A percentile compares a stretch with the other conserved stretches of the same genome.
phyloP scores from a whole-genome alignment of 495 filamentous ascomycete species.

The Penicillium lividum region DNA sequence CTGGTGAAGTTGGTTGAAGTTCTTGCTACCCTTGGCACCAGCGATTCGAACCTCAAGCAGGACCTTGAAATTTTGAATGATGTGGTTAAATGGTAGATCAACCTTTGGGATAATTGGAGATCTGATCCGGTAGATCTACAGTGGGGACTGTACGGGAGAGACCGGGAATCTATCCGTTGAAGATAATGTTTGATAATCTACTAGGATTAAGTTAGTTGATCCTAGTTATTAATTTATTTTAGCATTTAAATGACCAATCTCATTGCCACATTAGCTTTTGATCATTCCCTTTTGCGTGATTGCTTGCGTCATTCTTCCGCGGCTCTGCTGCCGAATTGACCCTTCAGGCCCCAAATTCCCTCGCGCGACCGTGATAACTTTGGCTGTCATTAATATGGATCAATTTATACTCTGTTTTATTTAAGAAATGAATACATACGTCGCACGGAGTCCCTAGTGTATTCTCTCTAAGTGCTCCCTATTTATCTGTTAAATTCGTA shows the following conservation, averaged over 20 bases:
- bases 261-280: constrained; percentile 7
- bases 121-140: background rate
- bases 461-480: background rate
- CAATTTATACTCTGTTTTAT: background rate
- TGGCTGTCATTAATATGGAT: background rate
- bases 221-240: too few species aligned
- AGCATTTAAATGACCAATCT: too few species aligned
- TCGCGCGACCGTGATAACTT: background rate
- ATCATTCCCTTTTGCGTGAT: constrained; percentile 13
- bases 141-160: background rate
- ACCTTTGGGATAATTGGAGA: background rate
- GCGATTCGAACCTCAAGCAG: constrained; percentile 24
- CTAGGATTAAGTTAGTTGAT: background rate
- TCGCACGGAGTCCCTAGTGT: background rate
- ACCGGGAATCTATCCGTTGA: background rate
- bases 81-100: constrained; percentile 6
- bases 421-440: too few species aligned
- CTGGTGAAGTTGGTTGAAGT: constrained; percentile 26
- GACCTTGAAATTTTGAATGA: constrained; percentile 19
- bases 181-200: background rate
- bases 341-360: background rate
- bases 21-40: constrained; percentile 15
- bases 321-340: constrained; percentile 17
- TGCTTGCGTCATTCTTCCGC: constrained; percentile 25
- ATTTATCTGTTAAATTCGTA: too few species aligned